These are phyloP conservation scores for Micromonas commoda DNA, from an alignment of 139 green algal species.

Conservation along the genomic window DNA sequence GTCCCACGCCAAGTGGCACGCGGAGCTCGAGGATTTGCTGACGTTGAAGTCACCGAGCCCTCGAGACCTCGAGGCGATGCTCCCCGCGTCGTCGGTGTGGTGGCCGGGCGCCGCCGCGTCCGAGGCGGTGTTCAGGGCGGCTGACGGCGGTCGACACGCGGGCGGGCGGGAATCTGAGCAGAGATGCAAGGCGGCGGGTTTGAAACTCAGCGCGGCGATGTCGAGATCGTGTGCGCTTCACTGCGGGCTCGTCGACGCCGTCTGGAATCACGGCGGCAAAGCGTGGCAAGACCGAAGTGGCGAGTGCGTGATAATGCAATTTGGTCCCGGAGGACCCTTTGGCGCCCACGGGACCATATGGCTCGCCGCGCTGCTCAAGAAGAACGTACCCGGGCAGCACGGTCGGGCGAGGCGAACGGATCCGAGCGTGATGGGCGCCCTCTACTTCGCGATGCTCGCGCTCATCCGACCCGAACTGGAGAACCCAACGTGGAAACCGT, in stretches of 20 bases:
- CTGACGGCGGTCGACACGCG: neutral
- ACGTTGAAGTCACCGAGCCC: constrained; percentile 54
- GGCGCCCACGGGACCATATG: too few relatives aligned
- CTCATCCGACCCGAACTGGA: constrained; percentile 40
- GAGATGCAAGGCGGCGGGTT: too few relatives aligned
- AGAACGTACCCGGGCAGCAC: too few relatives aligned
- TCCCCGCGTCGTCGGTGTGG: constrained; percentile 53
- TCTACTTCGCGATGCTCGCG: constrained; percentile 64
- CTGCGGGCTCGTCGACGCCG: too few relatives aligned
- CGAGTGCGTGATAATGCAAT: too few relatives aligned
- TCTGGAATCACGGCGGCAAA: too few relatives aligned
- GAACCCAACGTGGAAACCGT: neutral
- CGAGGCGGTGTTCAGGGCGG: neutral
- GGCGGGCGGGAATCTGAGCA: neutral
- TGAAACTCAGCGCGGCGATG: too few relatives aligned
- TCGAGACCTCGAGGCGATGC: constrained; percentile 50
- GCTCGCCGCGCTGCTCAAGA: too few relatives aligned
- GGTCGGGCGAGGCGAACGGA: too few relatives aligned
- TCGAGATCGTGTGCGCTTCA: too few relatives aligned
- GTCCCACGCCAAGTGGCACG: constrained; percentile 15
- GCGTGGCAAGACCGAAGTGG: too few relatives aligned
- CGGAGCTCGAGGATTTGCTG: constrained; percentile 55
- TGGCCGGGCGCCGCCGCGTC: constrained; percentile 42
- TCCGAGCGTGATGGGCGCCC: constrained; percentile 56
- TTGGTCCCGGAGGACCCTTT: too few relatives aligned